Conservation (phyloP, 2,329 filamentous ascomycete species). For the Coniochaeta sp. region DNA sequence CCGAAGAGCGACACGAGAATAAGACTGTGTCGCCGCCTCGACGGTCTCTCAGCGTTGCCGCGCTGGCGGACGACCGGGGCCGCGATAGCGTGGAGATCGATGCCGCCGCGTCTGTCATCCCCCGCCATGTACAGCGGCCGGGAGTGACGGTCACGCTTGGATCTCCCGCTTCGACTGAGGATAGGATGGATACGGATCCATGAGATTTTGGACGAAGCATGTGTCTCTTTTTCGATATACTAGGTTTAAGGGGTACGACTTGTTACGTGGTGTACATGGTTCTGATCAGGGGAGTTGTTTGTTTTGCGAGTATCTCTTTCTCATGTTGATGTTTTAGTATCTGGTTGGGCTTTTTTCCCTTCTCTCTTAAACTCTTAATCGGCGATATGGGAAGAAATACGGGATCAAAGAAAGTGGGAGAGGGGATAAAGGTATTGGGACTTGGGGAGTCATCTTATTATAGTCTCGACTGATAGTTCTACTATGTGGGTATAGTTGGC, state of each 20-base stretch:
- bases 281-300: neutral
- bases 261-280: neutral
- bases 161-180: neutral
- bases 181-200: slow-evolving; percentile 8
- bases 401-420: neutral
- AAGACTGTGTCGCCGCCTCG: neutral
- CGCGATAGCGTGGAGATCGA: neutral
- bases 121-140: neutral
- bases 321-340: neutral
- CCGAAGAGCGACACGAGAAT: neutral
- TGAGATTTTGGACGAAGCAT: neutral
- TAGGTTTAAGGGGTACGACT: neutral
- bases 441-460: neutral
- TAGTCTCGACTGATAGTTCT: neutral
- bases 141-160: slow-evolving; percentile 1
- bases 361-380: neutral
- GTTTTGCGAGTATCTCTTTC: neutral
- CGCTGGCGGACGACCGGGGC: neutral
- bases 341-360: neutral
- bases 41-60: neutral
- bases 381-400: neutral
- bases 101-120: neutral
- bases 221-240: neutral
- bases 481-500: neutral
- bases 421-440: neutral